phyloP scores from a whole-genome alignment of 179 eudicot genomes.

The Patellifolia procumbens region DNA sequence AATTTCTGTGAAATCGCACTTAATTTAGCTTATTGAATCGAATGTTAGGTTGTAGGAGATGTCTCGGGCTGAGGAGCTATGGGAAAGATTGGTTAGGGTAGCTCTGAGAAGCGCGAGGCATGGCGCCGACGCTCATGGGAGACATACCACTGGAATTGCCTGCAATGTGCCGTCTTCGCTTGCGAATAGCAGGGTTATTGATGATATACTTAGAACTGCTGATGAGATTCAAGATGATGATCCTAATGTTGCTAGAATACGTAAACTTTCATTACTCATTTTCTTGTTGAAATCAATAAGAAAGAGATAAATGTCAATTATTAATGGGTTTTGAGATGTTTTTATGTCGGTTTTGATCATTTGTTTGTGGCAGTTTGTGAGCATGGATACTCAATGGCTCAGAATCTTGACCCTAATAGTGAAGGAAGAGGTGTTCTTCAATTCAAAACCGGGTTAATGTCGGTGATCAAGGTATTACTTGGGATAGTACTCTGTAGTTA shows the following conservation, averaged over 20 bases:
- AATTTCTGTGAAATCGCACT: not conserved
- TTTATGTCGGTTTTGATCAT: not conserved
- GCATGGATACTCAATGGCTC: conserved; percentile 94
- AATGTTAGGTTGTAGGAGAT: conserved; percentile 47
- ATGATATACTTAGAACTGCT: conserved; percentile 91
- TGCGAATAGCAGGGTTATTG: conserved; percentile 71
- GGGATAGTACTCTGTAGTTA: not conserved
- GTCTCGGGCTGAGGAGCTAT: conserved; percentile 83
- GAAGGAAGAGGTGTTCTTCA: conserved; percentile 99
- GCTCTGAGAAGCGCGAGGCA: conserved; percentile 78
- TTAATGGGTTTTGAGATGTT: not conserved
- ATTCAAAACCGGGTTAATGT: conserved; percentile 98
- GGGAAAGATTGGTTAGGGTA: conserved; percentile 97
- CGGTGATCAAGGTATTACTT: conserved; percentile 86
- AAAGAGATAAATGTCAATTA: not conserved
- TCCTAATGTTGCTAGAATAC: conserved; percentile 83
- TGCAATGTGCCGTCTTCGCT: conserved; percentile 93
- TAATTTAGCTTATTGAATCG: not conserved
- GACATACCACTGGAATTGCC: conserved; percentile 77
- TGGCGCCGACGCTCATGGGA: conserved; percentile 67
- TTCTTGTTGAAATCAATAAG: not conserved
- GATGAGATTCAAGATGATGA: conserved; percentile 97
- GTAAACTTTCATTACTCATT: conserved; percentile 39
- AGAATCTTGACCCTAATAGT: conserved; percentile 94
- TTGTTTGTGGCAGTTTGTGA: conserved; percentile 71